Evolutionary conservation across 2,329 filamentous ascomycete genomes (phyloP).

Genomic region (Catunica adiposa): DNA sequence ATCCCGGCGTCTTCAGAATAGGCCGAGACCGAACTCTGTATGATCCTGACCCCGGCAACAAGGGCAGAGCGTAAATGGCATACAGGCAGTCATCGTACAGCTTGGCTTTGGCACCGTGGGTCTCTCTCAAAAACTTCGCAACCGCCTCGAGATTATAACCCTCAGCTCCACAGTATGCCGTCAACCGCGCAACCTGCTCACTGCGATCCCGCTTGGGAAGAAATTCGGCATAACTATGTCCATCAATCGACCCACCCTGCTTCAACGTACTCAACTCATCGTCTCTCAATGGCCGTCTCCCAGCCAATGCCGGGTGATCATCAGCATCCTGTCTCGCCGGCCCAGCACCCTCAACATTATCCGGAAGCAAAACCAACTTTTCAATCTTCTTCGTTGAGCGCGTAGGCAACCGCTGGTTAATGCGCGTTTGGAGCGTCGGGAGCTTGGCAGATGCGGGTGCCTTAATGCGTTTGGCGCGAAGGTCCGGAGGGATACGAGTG

Average conservation of each 20-base stretch:
- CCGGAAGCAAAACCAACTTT: slow-evolving; percentile 87
- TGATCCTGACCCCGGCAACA: slow-evolving; percentile 71
- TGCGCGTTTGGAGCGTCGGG: slow-evolving; percentile 25
- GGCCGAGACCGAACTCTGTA: slow-evolving; percentile 82
- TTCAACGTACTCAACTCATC: slow-evolving; percentile 49
- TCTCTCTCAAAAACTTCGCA: slow-evolving; percentile 74
- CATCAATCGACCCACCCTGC: slow-evolving; percentile 42
- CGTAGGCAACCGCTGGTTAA: slow-evolving; percentile 52
- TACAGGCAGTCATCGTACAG: slow-evolving; percentile 97
- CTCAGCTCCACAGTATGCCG: slow-evolving; percentile 91
- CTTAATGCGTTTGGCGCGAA: slow-evolving; percentile 13
- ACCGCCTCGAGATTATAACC: slow-evolving; percentile 78
- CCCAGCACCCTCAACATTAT: slow-evolving; percentile 42
- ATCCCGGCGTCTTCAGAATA: slow-evolving; percentile 76
- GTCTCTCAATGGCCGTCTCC: slow-evolving; percentile 41
- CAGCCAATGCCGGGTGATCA: slow-evolving; percentile 8
- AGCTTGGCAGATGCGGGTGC: slow-evolving; percentile 9
- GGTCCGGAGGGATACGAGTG: slow-evolving; percentile 18
- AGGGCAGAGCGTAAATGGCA: slow-evolving; percentile 79
- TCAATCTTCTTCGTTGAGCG: slow-evolving; percentile 89
- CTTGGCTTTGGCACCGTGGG: slow-evolving; percentile 83
- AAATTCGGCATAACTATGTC: slow-evolving; percentile 89
- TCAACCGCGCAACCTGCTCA: slow-evolving; percentile 76
- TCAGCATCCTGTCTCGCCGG: slow-evolving; percentile 26
- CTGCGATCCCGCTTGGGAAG: slow-evolving; percentile 74